Base-by-base conservation (phyloP, 169 alveolate species). In the Cryptosporidium sp. region DNA sequence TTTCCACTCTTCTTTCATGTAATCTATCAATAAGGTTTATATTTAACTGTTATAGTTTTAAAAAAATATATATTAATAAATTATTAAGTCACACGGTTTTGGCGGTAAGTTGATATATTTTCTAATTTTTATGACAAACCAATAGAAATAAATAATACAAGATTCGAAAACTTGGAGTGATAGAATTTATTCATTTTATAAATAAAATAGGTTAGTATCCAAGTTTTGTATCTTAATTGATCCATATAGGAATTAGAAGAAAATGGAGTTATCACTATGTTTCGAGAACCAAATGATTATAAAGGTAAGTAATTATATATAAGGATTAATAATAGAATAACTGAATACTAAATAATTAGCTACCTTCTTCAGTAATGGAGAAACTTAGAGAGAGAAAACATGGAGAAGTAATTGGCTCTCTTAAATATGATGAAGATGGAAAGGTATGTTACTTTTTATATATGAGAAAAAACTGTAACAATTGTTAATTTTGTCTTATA, bases 341-440 rank as follows among this genome's bases (percentile, higher is more conserved):
- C 26, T 60, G 42, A 37, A 9, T n/a, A 21, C 18, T 73, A 18
- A 73, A 73, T 73, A 0, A 16, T 62, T 62, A 80, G 89, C 56
- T 80, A 2, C 89, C 89, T 39, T 26, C 89, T 16, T 80, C 89
- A 23, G 45, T 80, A 14, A 65, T 80, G 75, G 89, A 80, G 56
- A 62, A 45, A 60, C n/a, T 80, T 60, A 80, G 48, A 45, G 51
- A 58, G 9, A 44, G 21, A 31, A 45, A n/a, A n/a, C 69, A 69
- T 0, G 89, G 89, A 14, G 80, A 80, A 33, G 45, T 42, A 45
- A 42, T 80, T 1, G 89, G 89, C 9, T 29, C 56, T 37, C 68
- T 80, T 12, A 62, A 35, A 14, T 62, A 42, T 42, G 68, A 80
- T 80, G 68, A 65, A 39, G 75, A 80, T 61, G 89, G 89, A 62